Evolutionary conservation across 352 stramenopile species (phyloP).

Genomic region (Phytophthora nicotianae): DNA sequence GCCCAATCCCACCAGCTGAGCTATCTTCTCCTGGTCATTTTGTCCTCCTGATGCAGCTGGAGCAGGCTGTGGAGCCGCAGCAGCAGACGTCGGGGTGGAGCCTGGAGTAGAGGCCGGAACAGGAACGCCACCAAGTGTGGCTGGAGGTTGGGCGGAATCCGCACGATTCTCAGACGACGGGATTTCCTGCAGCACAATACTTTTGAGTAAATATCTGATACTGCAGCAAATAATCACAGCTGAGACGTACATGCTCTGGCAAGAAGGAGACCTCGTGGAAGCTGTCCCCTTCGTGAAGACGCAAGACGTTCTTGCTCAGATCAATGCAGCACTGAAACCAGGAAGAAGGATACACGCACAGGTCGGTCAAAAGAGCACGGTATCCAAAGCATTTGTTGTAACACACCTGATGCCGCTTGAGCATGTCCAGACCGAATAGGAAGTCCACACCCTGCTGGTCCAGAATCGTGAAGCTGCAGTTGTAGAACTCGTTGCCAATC

Average conservation of each 20-base stretch:
- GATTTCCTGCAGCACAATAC: constrained; percentile 57
- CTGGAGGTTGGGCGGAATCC: constrained; percentile 27
- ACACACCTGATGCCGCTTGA: constrained; percentile 94
- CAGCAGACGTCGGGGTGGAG: constrained; percentile 14
- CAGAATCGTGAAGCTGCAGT: constrained; percentile 95
- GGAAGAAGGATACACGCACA: constrained; percentile 7
- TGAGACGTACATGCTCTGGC: constrained; percentile 72
- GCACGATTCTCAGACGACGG: constrained; percentile 59
- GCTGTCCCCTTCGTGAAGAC: constrained; percentile 67
- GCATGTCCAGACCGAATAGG: constrained; percentile 98
- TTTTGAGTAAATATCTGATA: constrained; percentile 4
- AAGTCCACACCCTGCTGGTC: constrained; percentile 96
- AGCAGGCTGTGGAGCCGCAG: constrained; percentile 21
- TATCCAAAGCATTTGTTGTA: neutral
- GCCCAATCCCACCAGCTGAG: constrained; percentile 65
- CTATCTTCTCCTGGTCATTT: constrained; percentile 57
- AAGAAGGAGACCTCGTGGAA: constrained; percentile 88
- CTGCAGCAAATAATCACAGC: neutral
- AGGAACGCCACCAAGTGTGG: constrained; percentile 32
- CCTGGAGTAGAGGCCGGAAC: constrained; percentile 36
- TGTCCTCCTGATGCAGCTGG: constrained; percentile 21
- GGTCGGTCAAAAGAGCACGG: neutral
- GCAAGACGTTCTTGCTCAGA: constrained; percentile 91
- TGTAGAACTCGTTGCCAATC: constrained; percentile 90
- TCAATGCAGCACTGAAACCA: constrained; percentile 93